phyloP scores from a whole-genome alignment of 2,329 filamentous ascomycete species.

The Claviceps capensis region DNA sequence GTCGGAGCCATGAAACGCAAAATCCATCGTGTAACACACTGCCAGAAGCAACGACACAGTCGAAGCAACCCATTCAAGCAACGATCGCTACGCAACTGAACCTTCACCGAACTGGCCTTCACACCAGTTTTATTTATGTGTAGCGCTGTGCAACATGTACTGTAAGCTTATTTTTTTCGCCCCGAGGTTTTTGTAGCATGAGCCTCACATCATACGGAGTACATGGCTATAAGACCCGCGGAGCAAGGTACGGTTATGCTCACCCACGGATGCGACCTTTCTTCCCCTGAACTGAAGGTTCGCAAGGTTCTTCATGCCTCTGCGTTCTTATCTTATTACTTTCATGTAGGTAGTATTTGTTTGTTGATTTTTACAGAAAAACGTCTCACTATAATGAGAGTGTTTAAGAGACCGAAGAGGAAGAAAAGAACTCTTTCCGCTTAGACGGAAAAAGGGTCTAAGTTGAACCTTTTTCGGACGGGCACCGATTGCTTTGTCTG shows the following conservation, averaged over 20 bases:
- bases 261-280: background rate
- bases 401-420: background rate
- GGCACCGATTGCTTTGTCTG: background rate
- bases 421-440: too few species aligned
- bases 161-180: background rate
- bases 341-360: too few species aligned
- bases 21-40: background rate
- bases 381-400: background rate
- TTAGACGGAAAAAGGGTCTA: background rate
- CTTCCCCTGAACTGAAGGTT: too few species aligned
- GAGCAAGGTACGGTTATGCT: background rate
- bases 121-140: background rate
- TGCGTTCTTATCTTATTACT: too few species aligned
- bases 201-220: background rate
- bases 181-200: background rate
- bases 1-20: background rate
- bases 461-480: background rate
- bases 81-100: background rate
- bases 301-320: too few species aligned
- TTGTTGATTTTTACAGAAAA: background rate
- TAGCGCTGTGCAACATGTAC: too few species aligned
- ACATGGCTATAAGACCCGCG: background rate
- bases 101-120: background rate
- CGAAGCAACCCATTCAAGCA: background rate
- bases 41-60: background rate